phyloP scores from a whole-genome alignment of 768 basidiomycete species.

The Leccinum longicurvipes region DNA sequence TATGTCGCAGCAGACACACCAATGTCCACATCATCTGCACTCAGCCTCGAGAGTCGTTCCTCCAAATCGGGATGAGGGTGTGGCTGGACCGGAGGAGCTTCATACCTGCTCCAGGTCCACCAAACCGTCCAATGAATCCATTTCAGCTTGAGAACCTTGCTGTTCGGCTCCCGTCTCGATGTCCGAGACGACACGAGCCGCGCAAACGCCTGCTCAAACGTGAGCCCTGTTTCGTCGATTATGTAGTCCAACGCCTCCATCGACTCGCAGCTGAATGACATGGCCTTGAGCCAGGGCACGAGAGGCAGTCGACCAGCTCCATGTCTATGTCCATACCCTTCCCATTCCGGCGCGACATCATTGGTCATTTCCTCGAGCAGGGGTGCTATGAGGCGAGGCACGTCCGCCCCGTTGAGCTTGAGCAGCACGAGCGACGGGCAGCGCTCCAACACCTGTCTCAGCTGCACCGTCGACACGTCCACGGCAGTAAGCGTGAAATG shows the following conservation, averaged over 20 bases:
- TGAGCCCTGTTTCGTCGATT: conserved; percentile 24
- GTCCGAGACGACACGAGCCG: conserved; percentile 26
- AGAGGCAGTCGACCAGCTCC: conserved; percentile 10
- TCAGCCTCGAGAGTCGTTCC: conserved; percentile 19
- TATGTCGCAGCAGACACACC: conserved; percentile 29
- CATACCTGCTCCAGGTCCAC: conserved; percentile 27
- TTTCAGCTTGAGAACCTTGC: conserved; percentile 27
- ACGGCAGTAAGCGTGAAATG: conserved; percentile 30
- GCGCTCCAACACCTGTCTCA: conserved; percentile 25
- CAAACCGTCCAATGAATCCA: conserved; percentile 34
- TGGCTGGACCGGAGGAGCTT: conserved; percentile 17
- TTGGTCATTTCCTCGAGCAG: conserved; percentile 25
- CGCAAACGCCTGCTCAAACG: conserved; percentile 27
- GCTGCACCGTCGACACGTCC: conserved; percentile 18
- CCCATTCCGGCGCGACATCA: conserved; percentile 13
- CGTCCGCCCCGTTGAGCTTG: conserved; percentile 27
- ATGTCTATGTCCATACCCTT: neutral
- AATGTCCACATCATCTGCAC: conserved; percentile 27
- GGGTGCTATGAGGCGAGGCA: conserved; percentile 21
- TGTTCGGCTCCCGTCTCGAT: conserved; percentile 15
- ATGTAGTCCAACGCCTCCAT: conserved; percentile 17
- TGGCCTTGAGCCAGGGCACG: conserved; percentile 28
- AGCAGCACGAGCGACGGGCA: conserved; percentile 30
- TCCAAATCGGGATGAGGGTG: conserved; percentile 26
- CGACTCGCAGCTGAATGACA: conserved; percentile 31